Base-by-base conservation (phyloP, 768 basidiomycete genomes). In the Mrakia blollopis region DNA sequence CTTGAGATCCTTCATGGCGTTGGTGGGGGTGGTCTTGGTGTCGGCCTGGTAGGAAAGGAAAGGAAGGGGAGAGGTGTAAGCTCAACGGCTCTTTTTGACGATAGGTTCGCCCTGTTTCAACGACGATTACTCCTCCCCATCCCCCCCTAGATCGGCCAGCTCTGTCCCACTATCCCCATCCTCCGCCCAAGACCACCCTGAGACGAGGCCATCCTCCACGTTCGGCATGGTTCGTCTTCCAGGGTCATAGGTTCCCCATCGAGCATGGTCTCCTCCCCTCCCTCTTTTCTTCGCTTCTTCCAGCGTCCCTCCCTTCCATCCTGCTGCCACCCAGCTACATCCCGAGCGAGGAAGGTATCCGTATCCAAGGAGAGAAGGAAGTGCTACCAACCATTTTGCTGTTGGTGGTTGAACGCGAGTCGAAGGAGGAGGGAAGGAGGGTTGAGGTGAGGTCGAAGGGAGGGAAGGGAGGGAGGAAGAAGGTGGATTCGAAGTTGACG, bases 1-100 rank as follows among this genome's bases (percentile, higher is more conserved):
- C 81, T 89, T 88, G 81, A 92, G 91, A 87, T 99, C 96, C 88
- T 89, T 92, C 94, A 94, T 94, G 84, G 91, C 89, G 89, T 97
- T 96, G 80, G 82, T 80, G 80, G 83, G 81, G 83, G 83, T 82
- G 80, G 82, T 83, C 80, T 84, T 83, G 80, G 77, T 74, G 32
- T 84, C 84, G 80, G 84, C 84, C 84, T 84, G 78, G n/a, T 14
- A 35, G n/a, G 32, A 44, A 60, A 21, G 47, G 6, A 68, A 63
- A 16, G 44, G 23, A 16, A 23, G 30, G 37, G 32, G 14, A 35
- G 63, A 32, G 47, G 11, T 68, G 35, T 39, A 39, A 68, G 65
- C 65, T 68, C 65, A 9, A 25, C 6, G 28, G 7, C 57, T 57
- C 57, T 57, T 28, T 28, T 25, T n/a, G 25, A 25, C 23, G 57